Evolutionary conservation across 1,284 basidiomycete genomes (phyloP).

Genomic region (Hortiboletus rubellus): DNA sequence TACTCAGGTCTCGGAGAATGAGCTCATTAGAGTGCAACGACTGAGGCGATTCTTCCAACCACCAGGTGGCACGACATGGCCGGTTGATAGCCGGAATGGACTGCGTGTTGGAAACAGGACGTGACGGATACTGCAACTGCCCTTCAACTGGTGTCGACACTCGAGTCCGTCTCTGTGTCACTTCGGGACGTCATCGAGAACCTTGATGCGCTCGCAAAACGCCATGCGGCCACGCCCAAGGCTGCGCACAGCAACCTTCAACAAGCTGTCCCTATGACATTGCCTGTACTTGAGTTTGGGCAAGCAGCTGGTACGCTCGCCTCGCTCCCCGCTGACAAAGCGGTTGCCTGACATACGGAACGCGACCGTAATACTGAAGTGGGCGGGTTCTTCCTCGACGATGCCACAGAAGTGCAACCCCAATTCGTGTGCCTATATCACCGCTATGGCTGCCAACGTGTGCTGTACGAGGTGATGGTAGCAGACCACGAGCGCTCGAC

Average conservation of each 20-base stretch:
- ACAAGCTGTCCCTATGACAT: constrained; percentile 47
- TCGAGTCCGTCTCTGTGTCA: constrained; percentile 33
- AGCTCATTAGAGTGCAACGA: constrained; percentile 48
- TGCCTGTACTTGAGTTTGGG: constrained; percentile 44
- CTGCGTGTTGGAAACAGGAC: constrained; percentile 32
- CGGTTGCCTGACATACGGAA: constrained; percentile 49
- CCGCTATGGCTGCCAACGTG: constrained; percentile 39
- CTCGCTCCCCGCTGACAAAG: constrained; percentile 41
- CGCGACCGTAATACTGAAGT: constrained; percentile 44
- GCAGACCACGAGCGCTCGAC: constrained; percentile 49
- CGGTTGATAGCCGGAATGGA: not conserved
- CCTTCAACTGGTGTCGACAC: constrained; percentile 42
- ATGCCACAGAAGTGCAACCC: constrained; percentile 51
- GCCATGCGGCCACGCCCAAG: constrained; percentile 42
- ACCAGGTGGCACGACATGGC: not conserved
- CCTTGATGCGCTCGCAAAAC: constrained; percentile 31
- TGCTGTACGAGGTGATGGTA: constrained; percentile 46
- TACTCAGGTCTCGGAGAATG: constrained; percentile 43
- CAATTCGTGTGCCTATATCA: constrained; percentile 44
- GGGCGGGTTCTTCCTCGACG: constrained; percentile 45
- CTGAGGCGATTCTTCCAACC: constrained; percentile 37
- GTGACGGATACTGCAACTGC: constrained; percentile 47
- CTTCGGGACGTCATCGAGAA: constrained; percentile 31
- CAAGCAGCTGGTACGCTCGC: constrained; percentile 47
- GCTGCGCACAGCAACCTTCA: constrained; percentile 48